phyloP scores from a whole-genome alignment of 345 rosid species.

The Excoecaria cochinchinensis region DNA sequence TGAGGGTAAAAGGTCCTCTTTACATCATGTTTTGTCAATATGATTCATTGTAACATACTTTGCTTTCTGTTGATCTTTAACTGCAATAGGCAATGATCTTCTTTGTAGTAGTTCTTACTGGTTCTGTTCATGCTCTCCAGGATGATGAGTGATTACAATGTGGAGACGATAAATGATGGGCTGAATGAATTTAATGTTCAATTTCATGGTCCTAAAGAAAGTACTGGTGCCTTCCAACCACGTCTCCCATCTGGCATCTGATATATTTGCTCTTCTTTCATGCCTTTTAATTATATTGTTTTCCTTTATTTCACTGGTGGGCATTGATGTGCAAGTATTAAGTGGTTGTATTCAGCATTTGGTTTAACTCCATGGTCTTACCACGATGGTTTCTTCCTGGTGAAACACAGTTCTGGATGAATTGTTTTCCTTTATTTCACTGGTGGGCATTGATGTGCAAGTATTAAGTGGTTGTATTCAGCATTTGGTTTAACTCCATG shows the following conservation, averaged over 20 bases:
- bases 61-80: background rate
- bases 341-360: background rate
- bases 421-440: too few species aligned
- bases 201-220: slow-evolving; percentile 76
- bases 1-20: too few species aligned
- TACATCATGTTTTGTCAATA: too few species aligned
- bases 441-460: too few species aligned
- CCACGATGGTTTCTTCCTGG: background rate
- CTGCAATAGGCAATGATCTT: slow-evolving; percentile 3
- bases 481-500: background rate
- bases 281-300: background rate
- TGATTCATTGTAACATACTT: too few species aligned
- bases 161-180: slow-evolving; percentile 70
- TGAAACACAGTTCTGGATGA: background rate
- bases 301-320: background rate
- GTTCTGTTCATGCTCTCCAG: slow-evolving; percentile 38
- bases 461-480: background rate
- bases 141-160: slow-evolving; percentile 80
- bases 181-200: slow-evolving; percentile 71
- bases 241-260: slow-evolving; percentile 5
- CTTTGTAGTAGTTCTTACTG: slow-evolving; percentile 6
- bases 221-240: slow-evolving; percentile 30
- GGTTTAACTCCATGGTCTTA: background rate
- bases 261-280: background rate
- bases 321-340: background rate